Percentiles rank a stretch among this genome's conserved stretches.
phyloP scores from a whole-genome alignment of 306 rosid genomes.

The Rosa multiflora region DNA sequence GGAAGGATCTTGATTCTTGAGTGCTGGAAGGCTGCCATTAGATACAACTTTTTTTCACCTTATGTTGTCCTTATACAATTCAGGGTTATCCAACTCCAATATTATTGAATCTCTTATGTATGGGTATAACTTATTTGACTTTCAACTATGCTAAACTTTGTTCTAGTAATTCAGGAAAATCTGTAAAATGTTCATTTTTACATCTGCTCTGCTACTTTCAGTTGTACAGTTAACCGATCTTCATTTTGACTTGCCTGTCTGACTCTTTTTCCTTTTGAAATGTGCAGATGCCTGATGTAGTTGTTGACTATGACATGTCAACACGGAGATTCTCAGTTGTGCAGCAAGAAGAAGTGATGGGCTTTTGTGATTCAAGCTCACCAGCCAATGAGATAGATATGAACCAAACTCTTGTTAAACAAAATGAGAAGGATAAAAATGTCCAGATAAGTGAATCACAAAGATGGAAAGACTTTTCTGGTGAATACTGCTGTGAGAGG shows the following conservation, averaged over 20 bases:
- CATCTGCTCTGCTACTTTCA: neutral
- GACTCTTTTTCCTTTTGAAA: slow-evolving; percentile 20
- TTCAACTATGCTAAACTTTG: neutral
- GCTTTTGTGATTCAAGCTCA: slow-evolving; percentile 33
- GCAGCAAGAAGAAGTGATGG: slow-evolving; percentile 81
- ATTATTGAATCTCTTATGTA: neutral
- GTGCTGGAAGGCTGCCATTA: neutral
- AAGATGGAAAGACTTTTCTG: slow-evolving; percentile 67
- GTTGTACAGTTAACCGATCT: neutral
- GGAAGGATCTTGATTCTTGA: neutral
- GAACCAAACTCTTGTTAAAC: slow-evolving; percentile 28
- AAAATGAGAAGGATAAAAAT: slow-evolving; percentile 27
- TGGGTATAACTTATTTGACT: no score
- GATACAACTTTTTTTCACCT: neutral
- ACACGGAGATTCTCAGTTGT: slow-evolving; percentile 55
- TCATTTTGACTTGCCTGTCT: slow-evolving; percentile 5
- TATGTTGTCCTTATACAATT: neutral
- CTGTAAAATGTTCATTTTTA: neutral
- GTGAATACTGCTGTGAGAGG: slow-evolving; percentile 58
- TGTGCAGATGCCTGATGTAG: slow-evolving; percentile 83
- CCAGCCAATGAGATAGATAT: slow-evolving; percentile 25
- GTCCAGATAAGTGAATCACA: slow-evolving; percentile 34
- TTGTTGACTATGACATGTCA: slow-evolving; percentile 88
- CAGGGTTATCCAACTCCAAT: neutral
- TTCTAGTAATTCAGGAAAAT: neutral